Evolutionary conservation across 2,329 filamentous ascomycete genomes (phyloP).

Genomic region (Orbilia oligospora): DNA sequence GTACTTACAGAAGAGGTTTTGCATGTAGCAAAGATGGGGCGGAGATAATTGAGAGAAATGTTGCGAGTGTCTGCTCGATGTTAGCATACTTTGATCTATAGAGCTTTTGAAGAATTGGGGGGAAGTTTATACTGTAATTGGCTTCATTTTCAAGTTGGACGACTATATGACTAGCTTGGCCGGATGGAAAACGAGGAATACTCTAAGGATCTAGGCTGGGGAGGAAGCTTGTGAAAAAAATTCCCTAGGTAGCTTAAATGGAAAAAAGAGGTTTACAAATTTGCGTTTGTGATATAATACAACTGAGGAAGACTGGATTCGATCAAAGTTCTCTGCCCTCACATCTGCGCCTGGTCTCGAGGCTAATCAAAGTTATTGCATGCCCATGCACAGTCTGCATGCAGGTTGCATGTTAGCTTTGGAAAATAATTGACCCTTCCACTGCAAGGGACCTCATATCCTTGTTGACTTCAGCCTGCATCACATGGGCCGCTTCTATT

Average conservation of each 20-base stretch:
- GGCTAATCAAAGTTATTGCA: no score
- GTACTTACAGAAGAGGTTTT: constrained; percentile 8
- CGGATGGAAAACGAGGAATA: background rate
- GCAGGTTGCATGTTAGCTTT: background rate
- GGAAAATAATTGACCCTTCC: background rate
- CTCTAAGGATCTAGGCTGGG: background rate
- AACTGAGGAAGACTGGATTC: background rate
- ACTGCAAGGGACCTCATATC: background rate
- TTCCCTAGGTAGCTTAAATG: background rate
- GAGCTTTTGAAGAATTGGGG: background rate
- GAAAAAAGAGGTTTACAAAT: background rate
- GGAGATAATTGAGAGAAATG: background rate
- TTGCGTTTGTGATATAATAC: constrained; percentile 2
- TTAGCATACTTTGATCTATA: background rate
- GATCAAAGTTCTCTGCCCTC: no score
- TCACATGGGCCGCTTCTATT: background rate
- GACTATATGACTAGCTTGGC: background rate
- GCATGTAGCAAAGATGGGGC: constrained; percentile 3
- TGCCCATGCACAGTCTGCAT: no score
- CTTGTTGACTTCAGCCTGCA: background rate
- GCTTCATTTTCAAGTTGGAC: background rate
- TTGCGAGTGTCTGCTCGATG: background rate
- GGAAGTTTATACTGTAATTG: constrained; percentile 9
- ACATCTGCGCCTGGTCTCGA: no score
- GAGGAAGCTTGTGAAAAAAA: background rate